phyloP scores from a whole-genome alignment of 2,329 filamentous ascomycete genomes.

The Verticillium longisporum region DNA sequence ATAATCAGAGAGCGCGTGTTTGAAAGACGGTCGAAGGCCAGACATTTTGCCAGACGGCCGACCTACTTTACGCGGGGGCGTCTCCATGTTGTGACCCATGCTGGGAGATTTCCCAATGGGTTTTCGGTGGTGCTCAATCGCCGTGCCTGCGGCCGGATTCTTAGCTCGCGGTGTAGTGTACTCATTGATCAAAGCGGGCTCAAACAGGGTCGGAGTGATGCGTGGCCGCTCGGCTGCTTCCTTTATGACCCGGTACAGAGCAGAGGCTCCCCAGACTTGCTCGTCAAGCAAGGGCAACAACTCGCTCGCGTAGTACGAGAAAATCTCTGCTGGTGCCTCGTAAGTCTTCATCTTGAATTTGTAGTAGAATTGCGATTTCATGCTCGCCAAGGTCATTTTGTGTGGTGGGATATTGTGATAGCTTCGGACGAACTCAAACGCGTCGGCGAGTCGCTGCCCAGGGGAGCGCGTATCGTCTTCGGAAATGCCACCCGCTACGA shows the following conservation, averaged over 20 bases:
- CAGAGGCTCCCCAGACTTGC: slow-evolving; percentile 20
- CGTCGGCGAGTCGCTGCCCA: slow-evolving; percentile 13
- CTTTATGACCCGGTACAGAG: slow-evolving; percentile 21
- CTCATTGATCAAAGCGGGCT: slow-evolving; percentile 1
- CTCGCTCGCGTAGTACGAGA: slow-evolving; percentile 27
- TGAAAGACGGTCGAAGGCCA: slow-evolving; percentile 33
- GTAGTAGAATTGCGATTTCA: slow-evolving; percentile 26
- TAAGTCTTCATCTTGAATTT: slow-evolving; percentile 29
- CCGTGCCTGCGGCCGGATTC: background rate
- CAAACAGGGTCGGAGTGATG: slow-evolving; percentile 1
- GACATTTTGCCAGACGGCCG: slow-evolving; percentile 34
- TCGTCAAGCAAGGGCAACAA: slow-evolving; percentile 14
- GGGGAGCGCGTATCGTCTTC: slow-evolving; percentile 2
- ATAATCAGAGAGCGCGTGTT: slow-evolving; percentile 34
- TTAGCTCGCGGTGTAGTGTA: background rate
- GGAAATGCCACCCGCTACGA: background rate
- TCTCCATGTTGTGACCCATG: background rate
- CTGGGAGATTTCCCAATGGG: background rate
- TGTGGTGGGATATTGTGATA: slow-evolving; percentile 11
- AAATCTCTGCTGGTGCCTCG: slow-evolving; percentile 20
- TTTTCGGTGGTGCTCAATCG: background rate
- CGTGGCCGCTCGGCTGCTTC: slow-evolving; percentile 9
- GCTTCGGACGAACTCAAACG: slow-evolving; percentile 20
- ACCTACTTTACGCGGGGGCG: background rate
- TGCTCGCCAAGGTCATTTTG: slow-evolving; percentile 17